Conservation (phyloP, 2,329 filamentous ascomycete species). For the Hypoxylon sp. region DNA sequence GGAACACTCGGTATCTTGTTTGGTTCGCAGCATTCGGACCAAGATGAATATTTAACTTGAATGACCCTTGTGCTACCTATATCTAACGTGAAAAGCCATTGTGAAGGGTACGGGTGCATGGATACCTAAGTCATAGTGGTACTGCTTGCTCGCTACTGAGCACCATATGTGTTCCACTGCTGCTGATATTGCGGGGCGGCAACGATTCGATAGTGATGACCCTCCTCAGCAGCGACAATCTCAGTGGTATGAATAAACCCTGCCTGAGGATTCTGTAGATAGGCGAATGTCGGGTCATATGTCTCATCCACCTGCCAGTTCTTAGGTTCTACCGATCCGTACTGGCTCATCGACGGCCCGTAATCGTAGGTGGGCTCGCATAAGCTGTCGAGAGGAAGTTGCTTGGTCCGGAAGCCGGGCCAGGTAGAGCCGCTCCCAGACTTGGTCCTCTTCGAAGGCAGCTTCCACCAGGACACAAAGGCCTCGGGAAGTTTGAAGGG, state of each 20-base stretch:
- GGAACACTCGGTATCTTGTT: too few species aligned
- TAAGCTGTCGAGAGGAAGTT: not conserved
- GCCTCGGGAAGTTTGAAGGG: not conserved
- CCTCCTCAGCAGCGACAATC: not conserved
- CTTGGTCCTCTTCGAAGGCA: not conserved
- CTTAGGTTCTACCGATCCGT: not conserved
- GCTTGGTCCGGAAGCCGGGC: not conserved
- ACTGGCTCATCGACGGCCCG: not conserved
- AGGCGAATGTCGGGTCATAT: not conserved
- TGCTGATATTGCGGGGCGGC: not conserved
- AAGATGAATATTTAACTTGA: too few species aligned
- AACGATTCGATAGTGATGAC: not conserved
- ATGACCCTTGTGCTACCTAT: too few species aligned
- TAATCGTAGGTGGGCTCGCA: not conserved
- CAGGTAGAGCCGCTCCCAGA: not conserved
- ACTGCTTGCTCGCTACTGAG: not conserved
- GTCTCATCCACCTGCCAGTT: not conserved
- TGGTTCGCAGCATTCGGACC: too few species aligned
- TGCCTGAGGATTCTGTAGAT: not conserved
- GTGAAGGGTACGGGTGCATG: too few species aligned
- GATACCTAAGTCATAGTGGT: too few species aligned
- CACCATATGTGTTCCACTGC: not conserved
- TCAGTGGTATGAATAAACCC: not conserved
- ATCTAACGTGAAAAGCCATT: too few species aligned
- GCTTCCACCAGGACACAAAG: not conserved